Evolutionary conservation across 805 yeast species (phyloP), one percentile per base, ranked within the genome.

Genomic region (Kodamaea lidongshanica): DNA sequence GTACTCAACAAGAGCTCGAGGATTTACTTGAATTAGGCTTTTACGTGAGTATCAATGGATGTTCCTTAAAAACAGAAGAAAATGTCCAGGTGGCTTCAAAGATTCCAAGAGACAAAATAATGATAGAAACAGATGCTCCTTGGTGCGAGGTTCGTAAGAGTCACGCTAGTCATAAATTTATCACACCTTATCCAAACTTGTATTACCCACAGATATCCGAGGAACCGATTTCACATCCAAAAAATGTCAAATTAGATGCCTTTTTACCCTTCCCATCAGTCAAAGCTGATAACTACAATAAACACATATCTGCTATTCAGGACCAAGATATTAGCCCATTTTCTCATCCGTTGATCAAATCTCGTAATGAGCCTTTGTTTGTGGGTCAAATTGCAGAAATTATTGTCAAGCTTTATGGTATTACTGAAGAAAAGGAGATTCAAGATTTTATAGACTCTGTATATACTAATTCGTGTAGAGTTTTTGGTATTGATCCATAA

Each of bases 61-160:
- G 97, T 48, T 87, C 97, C 2, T 67, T 92, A 41, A 82, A 80
- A 47, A 75, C 84, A 0, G 74, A 73, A 34, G 87, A 81, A 39
- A 86, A 83, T 47, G 56, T 87, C 9, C 65, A 67, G 16, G 86
- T 79, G 14, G 85, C 79, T 0, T 57, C 61, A 23, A 45, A 52
- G 14, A 71, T 92, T n/a, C 97, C 97, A 0, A 46, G 76, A 6
- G 74, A 77, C 4, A 70, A 67, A 45, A 53, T 92, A 24, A 56
- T 89, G 68, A 70, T 92, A 7, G 99, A 92, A 51, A 89, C 96
- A 0, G 98, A 92, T 57, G 87, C 96, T 3, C 98, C 99, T 1
- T 92, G 98, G 98, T 92, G 99, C 61, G 97, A 88, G 49, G 74
- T 92, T 26, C 67, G 94, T 35, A 82, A 74, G 41, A 70, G 92